A percentile compares a stretch with the other conserved stretches of the same genome.
phyloP scores from a whole-genome alignment of 164 flowering plant species.

The Nymphaea colorata region DNA sequence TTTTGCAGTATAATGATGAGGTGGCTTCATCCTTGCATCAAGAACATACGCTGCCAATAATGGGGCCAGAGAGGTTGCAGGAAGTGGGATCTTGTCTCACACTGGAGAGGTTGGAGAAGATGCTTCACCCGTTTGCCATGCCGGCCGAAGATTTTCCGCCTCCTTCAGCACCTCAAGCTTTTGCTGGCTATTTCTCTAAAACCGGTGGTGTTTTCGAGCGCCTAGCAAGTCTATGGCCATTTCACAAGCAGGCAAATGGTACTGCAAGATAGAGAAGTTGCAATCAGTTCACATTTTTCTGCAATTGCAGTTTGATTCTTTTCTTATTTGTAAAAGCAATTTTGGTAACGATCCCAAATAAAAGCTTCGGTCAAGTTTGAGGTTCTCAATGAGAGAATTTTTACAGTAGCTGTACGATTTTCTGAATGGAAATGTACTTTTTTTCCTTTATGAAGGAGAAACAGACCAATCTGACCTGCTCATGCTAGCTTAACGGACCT shows the following conservation, averaged over 20 bases:
- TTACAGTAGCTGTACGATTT: too few relatives aligned
- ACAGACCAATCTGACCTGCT: too few relatives aligned
- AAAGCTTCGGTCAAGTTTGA: too few relatives aligned
- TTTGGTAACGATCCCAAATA: too few relatives aligned
- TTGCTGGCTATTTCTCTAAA: slow-evolving; percentile 91
- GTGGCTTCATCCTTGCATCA: slow-evolving; percentile 70
- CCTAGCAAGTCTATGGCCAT: slow-evolving; percentile 64
- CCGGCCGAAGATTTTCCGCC: slow-evolving; percentile 96
- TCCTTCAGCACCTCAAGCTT: slow-evolving; percentile 67
- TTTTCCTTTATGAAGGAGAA: too few relatives aligned
- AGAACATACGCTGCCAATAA: slow-evolving; percentile 93
- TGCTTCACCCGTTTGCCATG: slow-evolving; percentile 94
- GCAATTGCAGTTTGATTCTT: too few relatives aligned
- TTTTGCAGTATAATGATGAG: slow-evolving; percentile 50
- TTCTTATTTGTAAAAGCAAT: too few relatives aligned
- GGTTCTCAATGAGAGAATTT: too few relatives aligned
- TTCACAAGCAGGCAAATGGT: slow-evolving; percentile 53
- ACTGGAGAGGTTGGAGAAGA: slow-evolving; percentile 71
- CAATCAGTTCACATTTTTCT: too few relatives aligned
- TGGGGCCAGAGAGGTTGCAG: slow-evolving; percentile 97
- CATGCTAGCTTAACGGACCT: too few relatives aligned
- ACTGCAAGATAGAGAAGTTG: slow-evolving; percentile 39
- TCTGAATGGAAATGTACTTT: too few relatives aligned
- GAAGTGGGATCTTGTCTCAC: slow-evolving; percentile 86
- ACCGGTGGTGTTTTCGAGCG: slow-evolving; percentile 87